Evolutionary conservation across 2,329 filamentous ascomycete genomes (phyloP).

Genomic region (Bisporella sp.): DNA sequence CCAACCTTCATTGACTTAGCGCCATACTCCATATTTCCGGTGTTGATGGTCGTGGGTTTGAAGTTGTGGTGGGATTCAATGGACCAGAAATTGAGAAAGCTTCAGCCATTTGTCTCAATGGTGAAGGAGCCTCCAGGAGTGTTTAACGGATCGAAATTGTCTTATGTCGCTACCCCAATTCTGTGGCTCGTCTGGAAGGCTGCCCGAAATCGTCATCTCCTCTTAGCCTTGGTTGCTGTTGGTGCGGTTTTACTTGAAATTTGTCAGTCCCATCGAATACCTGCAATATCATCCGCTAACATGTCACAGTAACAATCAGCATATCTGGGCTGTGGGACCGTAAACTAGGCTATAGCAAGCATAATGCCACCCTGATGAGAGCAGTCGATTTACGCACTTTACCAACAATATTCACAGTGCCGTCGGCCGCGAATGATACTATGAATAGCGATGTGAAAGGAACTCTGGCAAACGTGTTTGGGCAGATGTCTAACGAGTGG

Average conservation of each 20-base stretch:
- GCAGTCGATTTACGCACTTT: conserved; percentile 7
- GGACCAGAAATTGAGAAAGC: conserved; percentile 7
- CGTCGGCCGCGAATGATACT: neutral
- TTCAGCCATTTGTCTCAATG: conserved; percentile 14
- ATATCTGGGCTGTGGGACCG: conserved; percentile 12
- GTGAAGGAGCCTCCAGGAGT: neutral
- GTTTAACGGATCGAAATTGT: neutral
- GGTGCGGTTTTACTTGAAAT: conserved; percentile 7
- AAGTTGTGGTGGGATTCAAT: conserved; percentile 12
- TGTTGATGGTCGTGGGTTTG: conserved; percentile 9
- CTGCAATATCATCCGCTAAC: neutral
- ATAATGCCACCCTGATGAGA: neutral
- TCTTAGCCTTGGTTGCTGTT: conserved; percentile 7
- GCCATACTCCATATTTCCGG: conserved; percentile 12
- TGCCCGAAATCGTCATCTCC: conserved; percentile 4
- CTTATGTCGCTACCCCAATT: conserved; percentile 7
- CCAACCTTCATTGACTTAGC: conserved; percentile 6
- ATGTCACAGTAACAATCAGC: conserved; percentile 9
- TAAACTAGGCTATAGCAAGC: conserved; percentile 2
- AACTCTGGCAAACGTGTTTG: conserved; percentile 5
- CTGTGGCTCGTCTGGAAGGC: conserved; percentile 8
- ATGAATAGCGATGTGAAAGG: neutral
- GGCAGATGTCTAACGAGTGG: conserved; percentile 7
- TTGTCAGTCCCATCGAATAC: conserved; percentile 2
- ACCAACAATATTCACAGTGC: conserved; percentile 8